Percentiles rank a stretch among this genome's conserved stretches.
Evolutionary conservation across 345 rosid genomes (phyloP).

Genomic region (Eucalyptus decipiens): DNA sequence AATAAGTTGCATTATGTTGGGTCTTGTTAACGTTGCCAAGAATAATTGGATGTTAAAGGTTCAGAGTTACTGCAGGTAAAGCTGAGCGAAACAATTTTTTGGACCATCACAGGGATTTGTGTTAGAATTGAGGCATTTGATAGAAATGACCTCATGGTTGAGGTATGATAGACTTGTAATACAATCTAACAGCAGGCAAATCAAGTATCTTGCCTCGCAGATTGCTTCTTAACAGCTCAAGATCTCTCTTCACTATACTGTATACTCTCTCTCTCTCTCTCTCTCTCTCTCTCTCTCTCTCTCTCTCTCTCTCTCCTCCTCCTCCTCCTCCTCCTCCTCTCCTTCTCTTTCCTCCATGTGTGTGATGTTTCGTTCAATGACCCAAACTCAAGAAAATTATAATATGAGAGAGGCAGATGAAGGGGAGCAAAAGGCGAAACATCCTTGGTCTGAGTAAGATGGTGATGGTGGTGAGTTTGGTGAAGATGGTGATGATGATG

Average conservation of each 20-base stretch:
- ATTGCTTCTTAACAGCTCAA: not conserved
- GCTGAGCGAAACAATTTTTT: not conserved
- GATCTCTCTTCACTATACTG: not conserved
- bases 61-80: not conserved
- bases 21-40: not conserved
- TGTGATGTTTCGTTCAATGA: no score
- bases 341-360: no score
- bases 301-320: no score
- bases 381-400: no score
- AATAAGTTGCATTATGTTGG: not conserved
- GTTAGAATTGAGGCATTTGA: not conserved
- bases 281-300: no score
- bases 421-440: not conserved
- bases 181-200: not conserved
- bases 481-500: not conserved
- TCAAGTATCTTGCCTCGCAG: not conserved
- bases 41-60: not conserved
- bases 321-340: no score
- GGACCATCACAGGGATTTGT: not conserved
- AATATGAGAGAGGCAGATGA: not conserved
- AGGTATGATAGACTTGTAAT: not conserved
- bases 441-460: not conserved
- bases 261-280: not conserved
- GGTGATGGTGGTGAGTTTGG: not conserved
- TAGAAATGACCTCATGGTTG: not conserved